Percentiles rank a stretch among this genome's conserved stretches.
Evolutionary conservation across 2,329 filamentous ascomycete genomes (phyloP).

Genomic region (Fusarium pilosicola): DNA sequence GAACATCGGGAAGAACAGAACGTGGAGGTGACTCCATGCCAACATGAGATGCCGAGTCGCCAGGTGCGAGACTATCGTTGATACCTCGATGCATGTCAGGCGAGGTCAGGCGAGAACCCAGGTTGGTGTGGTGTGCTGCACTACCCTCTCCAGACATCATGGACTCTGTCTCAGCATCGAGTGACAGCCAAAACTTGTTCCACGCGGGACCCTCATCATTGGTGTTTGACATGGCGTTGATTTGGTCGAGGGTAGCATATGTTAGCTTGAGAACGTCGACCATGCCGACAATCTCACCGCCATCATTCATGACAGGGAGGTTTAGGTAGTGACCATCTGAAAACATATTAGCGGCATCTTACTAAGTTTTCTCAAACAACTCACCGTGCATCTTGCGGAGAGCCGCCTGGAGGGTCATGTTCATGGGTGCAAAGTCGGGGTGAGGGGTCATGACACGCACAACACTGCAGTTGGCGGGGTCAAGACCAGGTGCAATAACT

Average conservation of each 20-base stretch:
- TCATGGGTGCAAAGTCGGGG: conserved; percentile 96
- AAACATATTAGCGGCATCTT: conserved; percentile 19
- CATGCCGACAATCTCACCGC: conserved; percentile 98
- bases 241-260: conserved; percentile 96
- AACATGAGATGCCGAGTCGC: conserved; percentile 93
- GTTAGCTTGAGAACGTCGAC: conserved; percentile 98
- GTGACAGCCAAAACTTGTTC: conserved; percentile 99
- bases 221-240: conserved; percentile 87
- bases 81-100: conserved; percentile 78
- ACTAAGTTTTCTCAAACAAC: conserved; percentile 46
- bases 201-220: conserved; percentile 94
- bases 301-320: conserved; percentile 96
- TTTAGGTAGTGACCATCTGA: conserved; percentile 98
- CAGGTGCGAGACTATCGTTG: conserved; percentile 85
- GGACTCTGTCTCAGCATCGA: conserved; percentile 94
- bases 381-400: conserved; percentile 98
- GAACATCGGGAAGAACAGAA: conserved; percentile 64
- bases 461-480: conserved; percentile 94
- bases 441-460: conserved; percentile 99
- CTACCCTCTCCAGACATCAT: conserved; percentile 93
- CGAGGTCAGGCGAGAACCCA: conserved; percentile 80
- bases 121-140: conserved; percentile 72
- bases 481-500: conserved; percentile 95
- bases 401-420: conserved; percentile 99
- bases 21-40: conserved; percentile 81